Percentiles rank a stretch among this genome's conserved stretches.
These are phyloP conservation scores for Brachypodium distachyon DNA, from an alignment of 202 grass and related monocot species.

Conservation along the genomic window DNA sequence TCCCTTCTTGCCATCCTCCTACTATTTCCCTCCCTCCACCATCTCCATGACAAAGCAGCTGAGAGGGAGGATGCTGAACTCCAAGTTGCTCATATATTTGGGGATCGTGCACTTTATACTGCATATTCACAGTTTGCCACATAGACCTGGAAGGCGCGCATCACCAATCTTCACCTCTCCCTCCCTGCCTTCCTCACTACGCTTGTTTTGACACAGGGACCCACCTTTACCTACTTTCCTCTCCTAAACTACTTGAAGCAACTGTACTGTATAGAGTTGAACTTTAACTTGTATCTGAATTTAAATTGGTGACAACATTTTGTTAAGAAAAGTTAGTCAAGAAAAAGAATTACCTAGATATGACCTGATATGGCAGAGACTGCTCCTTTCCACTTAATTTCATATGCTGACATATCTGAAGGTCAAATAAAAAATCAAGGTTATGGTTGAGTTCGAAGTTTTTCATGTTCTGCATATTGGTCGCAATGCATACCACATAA, in stretches of 20 bases:
- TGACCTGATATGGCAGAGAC: slow-evolving; percentile 96
- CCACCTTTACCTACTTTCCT: background rate
- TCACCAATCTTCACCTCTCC: background rate
- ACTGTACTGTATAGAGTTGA: no score
- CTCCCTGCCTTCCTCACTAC: background rate
- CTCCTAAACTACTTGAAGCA: background rate
- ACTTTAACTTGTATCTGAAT: background rate
- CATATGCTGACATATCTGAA: slow-evolving; percentile 99
- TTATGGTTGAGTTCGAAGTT: background rate
- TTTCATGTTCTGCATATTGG: background rate
- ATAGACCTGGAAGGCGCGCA: background rate
- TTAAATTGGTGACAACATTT: background rate
- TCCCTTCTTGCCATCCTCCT: background rate
- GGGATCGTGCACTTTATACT: background rate
- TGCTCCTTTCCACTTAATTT: slow-evolving; percentile 97
- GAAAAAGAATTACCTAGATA: slow-evolving; percentile 67
- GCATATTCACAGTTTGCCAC: background rate
- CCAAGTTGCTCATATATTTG: background rate
- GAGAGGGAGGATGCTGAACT: background rate
- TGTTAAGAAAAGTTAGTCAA: background rate
- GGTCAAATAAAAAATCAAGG: slow-evolving; percentile 19
- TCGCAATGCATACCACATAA: slow-evolving; percentile 69
- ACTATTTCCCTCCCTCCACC: background rate
- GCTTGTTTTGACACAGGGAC: background rate
- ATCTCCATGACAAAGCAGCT: background rate